Evolutionary conservation across 2,329 filamentous ascomycete species (phyloP).

Genomic region (Cladosporium velox): DNA sequence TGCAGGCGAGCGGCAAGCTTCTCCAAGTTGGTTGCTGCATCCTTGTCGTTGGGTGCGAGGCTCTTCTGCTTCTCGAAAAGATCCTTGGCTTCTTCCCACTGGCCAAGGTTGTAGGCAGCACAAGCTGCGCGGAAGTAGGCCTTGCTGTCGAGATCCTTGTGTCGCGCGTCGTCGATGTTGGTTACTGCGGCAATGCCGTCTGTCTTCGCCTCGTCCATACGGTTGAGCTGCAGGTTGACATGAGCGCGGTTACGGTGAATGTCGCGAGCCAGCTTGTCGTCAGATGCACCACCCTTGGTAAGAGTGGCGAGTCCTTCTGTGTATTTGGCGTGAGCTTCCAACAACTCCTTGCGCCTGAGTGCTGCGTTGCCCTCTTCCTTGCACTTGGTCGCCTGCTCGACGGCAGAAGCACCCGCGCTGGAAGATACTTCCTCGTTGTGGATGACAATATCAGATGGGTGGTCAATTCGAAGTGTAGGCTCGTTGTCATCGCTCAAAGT

Average conservation of each 20-base stretch:
- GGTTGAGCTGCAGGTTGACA: slow-evolving; percentile 36
- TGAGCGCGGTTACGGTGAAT: slow-evolving; percentile 37
- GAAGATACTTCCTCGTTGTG: background rate
- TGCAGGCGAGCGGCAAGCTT: slow-evolving; percentile 18
- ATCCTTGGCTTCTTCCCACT: slow-evolving; percentile 22
- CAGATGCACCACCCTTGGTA: background rate
- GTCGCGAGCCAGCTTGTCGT: slow-evolving; percentile 19
- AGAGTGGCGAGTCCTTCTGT: slow-evolving; percentile 27
- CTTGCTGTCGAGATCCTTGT: slow-evolving; percentile 31
- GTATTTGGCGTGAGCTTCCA: slow-evolving; percentile 26
- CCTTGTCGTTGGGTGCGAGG: slow-evolving; percentile 23
- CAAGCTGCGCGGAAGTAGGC: slow-evolving; percentile 26
- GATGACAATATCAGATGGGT: slow-evolving; percentile 33
- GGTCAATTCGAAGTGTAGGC: slow-evolving; percentile 32
- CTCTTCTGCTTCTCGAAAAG: slow-evolving; percentile 21
- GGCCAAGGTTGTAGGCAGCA: slow-evolving; percentile 26
- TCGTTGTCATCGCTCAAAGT: slow-evolving; percentile 34
- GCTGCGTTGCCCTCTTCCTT: slow-evolving; percentile 36
- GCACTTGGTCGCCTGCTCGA: slow-evolving; percentile 26
- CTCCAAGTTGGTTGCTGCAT: slow-evolving; percentile 15
- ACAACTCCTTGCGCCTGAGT: slow-evolving; percentile 29
- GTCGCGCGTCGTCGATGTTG: slow-evolving; percentile 31
- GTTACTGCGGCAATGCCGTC: slow-evolving; percentile 37
- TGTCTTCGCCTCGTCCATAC: slow-evolving; percentile 36
- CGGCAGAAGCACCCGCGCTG: background rate